These are phyloP conservation scores for Penicillium canescens DNA, from an alignment of 495 filamentous ascomycete genomes.

Conservation along the genomic window DNA sequence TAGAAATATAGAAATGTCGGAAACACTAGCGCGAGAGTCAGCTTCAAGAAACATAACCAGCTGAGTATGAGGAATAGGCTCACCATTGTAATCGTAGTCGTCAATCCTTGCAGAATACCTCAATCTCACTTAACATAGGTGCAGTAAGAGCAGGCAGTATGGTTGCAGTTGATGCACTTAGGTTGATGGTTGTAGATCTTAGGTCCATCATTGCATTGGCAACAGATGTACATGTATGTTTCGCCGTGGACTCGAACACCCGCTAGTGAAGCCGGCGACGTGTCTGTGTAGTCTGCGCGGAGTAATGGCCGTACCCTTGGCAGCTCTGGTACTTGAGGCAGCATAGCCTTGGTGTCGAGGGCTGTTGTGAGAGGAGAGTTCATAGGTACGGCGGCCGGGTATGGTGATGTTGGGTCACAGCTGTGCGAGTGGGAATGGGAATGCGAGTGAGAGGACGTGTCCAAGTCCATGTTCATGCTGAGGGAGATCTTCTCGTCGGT, in stretches of 20 bases:
- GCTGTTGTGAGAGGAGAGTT: slow-evolving; percentile 5
- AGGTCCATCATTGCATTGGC: slow-evolving; percentile 40
- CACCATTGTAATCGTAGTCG: slow-evolving; percentile 2
- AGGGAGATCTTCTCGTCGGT: slow-evolving; percentile 11
- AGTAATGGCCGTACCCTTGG: slow-evolving; percentile 12
- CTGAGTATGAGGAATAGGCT: background rate
- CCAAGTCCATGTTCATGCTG: slow-evolving; percentile 2
- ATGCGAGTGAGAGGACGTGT: slow-evolving; percentile 8
- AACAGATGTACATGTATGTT: slow-evolving; percentile 40
- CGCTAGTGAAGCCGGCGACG: background rate
- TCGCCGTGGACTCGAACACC: background rate
- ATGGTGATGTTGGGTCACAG: slow-evolving; percentile 17
- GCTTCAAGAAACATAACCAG: slow-evolving; percentile 1
- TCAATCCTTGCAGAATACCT: background rate
- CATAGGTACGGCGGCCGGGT: slow-evolving; percentile 14
- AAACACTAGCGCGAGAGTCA: slow-evolving; percentile 3
- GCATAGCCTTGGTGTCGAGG: slow-evolving; percentile 6
- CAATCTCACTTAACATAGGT: slow-evolving; percentile 29
- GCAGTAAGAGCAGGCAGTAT: slow-evolving; percentile 32
- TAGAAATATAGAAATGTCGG: background rate
- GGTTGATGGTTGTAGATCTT: slow-evolving; percentile 39
- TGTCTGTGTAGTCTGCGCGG: background rate
- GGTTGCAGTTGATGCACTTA: slow-evolving; percentile 33
- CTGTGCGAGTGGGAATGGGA: slow-evolving; percentile 8
- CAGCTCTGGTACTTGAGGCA: slow-evolving; percentile 8